Evolutionary conservation across 164 flowering plant species (phyloP).

Genomic region (Paratinospora sagittata): DNA sequence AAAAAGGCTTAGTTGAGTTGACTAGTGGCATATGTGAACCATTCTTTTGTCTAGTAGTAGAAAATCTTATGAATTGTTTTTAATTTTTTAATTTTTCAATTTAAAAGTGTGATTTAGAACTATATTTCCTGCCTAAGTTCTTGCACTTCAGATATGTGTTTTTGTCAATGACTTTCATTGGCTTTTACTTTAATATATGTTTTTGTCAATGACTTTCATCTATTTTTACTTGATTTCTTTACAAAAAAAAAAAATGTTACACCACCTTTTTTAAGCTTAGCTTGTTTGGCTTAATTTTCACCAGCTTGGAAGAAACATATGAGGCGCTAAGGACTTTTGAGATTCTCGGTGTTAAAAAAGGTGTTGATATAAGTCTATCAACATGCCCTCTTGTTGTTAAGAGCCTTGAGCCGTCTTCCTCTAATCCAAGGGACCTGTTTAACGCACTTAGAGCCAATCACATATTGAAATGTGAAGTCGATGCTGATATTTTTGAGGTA

Average conservation of each 20-base stretch:
- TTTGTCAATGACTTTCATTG: background rate
- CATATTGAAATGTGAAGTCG: constrained; percentile 51
- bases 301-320: constrained; percentile 78
- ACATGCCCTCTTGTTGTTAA: constrained; percentile 44
- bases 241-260: background rate
- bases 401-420: constrained; percentile 48
- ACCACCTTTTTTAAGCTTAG: background rate
- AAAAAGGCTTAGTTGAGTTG: too few species aligned
- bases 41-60: background rate
- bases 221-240: background rate
- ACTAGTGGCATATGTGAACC: too few species aligned
- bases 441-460: constrained; percentile 57
- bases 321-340: constrained; percentile 73
- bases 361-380: constrained; percentile 31
- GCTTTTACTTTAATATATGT: background rate
- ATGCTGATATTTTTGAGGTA: constrained; percentile 55
- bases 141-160: background rate
- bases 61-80: background rate
- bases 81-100: background rate
- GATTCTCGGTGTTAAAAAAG: constrained; percentile 60
- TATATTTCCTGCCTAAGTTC: background rate
- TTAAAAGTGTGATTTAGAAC: background rate
- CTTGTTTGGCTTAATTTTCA: background rate
- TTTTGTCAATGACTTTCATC: background rate
- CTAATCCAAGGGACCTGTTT: constrained; percentile 51